These are phyloP conservation scores for Sesbania bispinosa DNA, from an alignment of 306 rosid species.

Conservation along the genomic window DNA sequence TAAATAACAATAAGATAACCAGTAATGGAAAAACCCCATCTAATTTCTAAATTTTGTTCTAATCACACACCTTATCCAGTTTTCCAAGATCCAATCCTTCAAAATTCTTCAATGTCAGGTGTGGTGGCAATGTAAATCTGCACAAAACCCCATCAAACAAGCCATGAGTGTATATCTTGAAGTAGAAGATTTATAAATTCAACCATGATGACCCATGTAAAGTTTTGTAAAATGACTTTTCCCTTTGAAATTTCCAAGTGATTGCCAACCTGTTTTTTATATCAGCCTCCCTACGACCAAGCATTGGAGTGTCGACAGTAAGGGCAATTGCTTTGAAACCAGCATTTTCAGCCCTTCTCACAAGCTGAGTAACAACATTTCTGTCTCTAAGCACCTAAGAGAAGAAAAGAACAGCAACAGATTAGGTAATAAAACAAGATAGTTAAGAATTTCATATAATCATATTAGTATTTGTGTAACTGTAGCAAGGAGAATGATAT, in stretches of 20 bases:
- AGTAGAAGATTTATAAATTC: neutral
- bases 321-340: slow-evolving; percentile 97
- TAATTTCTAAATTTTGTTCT: slow-evolving; percentile 14
- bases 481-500: neutral
- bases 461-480: neutral
- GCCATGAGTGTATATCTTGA: neutral
- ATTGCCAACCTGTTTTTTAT: slow-evolving; percentile 81
- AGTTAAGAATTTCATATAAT: neutral
- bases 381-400: slow-evolving; percentile 76
- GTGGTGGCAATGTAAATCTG: slow-evolving; percentile 78
- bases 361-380: slow-evolving; percentile 76
- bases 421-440: slow-evolving; percentile 2
- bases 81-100: slow-evolving; percentile 76
- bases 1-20: neutral
- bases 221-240: neutral
- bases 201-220: slow-evolving; percentile 4
- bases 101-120: slow-evolving; percentile 74
- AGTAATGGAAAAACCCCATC: neutral
- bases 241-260: neutral
- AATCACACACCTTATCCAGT: slow-evolving; percentile 50
- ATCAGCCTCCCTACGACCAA: slow-evolving; percentile 96
- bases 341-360: slow-evolving; percentile 94
- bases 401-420: neutral
- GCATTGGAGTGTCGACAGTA: slow-evolving; percentile 91
- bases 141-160: slow-evolving; percentile 20